Conservation (phyloP, 139 green algal genomes). For the Marvania coccoides region DNA sequence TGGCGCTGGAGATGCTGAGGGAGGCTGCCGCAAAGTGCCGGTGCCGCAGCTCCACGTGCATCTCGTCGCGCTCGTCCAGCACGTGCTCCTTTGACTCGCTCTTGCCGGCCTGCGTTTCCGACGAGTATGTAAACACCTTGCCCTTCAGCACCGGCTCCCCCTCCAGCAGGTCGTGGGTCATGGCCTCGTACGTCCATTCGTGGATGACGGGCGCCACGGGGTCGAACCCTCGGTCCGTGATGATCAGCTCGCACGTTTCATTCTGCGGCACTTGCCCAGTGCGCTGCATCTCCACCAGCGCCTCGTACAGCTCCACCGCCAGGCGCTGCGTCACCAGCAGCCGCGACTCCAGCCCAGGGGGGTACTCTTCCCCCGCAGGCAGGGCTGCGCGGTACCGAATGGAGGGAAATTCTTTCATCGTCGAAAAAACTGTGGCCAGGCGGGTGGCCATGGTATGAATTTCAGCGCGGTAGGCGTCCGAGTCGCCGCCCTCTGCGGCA, state of each 20-base stretch:
- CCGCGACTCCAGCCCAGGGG: slow-evolving; percentile 37
- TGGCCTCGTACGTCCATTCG: slow-evolving; percentile 95
- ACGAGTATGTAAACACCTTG: slow-evolving; percentile 59
- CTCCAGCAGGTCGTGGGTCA: slow-evolving; percentile 84
- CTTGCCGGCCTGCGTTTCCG: slow-evolving; percentile 45
- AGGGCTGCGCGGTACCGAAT: slow-evolving; percentile 51
- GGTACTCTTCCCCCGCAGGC: slow-evolving; percentile 47
- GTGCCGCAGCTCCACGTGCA: slow-evolving; percentile 82
- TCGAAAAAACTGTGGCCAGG: slow-evolving; percentile 54
- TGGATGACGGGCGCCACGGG: slow-evolving; percentile 93
- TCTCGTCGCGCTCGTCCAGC: slow-evolving; percentile 66
- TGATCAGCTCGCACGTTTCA: slow-evolving; percentile 84
- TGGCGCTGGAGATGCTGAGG: slow-evolving; percentile 7
- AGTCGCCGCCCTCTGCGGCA: slow-evolving; percentile 8
- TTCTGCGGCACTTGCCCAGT: slow-evolving; percentile 30
- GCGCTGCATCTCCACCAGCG: slow-evolving; percentile 37
- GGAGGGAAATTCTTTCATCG: slow-evolving; percentile 63
- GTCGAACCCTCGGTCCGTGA: slow-evolving; percentile 79
- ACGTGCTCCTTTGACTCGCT: slow-evolving; percentile 62
- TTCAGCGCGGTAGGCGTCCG: slow-evolving; percentile 22
- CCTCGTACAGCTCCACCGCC: slow-evolving; percentile 51
- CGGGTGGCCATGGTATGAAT: slow-evolving; percentile 46
- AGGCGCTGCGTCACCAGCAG: slow-evolving; percentile 56
- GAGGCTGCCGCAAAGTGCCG: slow-evolving; percentile 81
- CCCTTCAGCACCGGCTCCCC: slow-evolving; percentile 35